phyloP scores from a whole-genome alignment of 2,329 filamentous ascomycete species.

The Ophiostoma pallidulum region DNA sequence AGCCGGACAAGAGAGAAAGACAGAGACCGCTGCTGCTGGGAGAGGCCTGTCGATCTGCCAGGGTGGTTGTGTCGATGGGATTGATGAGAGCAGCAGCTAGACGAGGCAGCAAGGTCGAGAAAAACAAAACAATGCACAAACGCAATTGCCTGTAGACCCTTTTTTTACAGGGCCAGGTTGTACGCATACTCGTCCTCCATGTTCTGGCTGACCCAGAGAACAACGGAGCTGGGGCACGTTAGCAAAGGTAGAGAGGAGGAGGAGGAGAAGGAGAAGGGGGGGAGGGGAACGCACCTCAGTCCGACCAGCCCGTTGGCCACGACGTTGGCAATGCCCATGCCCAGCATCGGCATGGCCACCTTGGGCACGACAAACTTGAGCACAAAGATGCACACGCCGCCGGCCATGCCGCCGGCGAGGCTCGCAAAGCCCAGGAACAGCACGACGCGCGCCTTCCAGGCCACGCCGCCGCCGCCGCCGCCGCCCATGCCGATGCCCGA shows the following conservation, averaged over 20 bases:
- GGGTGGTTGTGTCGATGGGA: too few species aligned
- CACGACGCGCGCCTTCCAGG: conserved; percentile 60
- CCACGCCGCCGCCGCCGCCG: conserved; percentile 39
- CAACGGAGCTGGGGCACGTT: conserved; percentile 40
- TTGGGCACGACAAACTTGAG: conserved; percentile 52
- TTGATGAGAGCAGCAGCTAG: too few species aligned
- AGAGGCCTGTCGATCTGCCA: too few species aligned
- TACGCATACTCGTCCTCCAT: conserved; percentile 66
- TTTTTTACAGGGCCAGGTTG: conserved; percentile 49
- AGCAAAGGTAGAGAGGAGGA: conserved; percentile 7
- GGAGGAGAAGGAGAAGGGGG: conserved; percentile 7
- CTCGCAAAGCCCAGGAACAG: conserved; percentile 58
- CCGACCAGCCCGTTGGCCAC: conserved; percentile 55
- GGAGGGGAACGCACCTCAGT: conserved; percentile 37
- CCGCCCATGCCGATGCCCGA: conserved; percentile 30
- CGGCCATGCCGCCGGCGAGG: conserved; percentile 58
- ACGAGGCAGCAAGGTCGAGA: too few species aligned
- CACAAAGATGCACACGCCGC: conserved; percentile 58
- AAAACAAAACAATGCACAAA: not conserved
- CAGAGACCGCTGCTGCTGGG: too few species aligned
- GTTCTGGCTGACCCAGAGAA: conserved; percentile 61
- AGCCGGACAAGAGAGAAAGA: too few species aligned
- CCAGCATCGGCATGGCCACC: conserved; percentile 49
- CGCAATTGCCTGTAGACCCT: not conserved
- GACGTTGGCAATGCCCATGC: conserved; percentile 59